Conservation (phyloP, 2,329 filamentous ascomycete genomes). For the Dothidotthia symphoricarpi region DNA sequence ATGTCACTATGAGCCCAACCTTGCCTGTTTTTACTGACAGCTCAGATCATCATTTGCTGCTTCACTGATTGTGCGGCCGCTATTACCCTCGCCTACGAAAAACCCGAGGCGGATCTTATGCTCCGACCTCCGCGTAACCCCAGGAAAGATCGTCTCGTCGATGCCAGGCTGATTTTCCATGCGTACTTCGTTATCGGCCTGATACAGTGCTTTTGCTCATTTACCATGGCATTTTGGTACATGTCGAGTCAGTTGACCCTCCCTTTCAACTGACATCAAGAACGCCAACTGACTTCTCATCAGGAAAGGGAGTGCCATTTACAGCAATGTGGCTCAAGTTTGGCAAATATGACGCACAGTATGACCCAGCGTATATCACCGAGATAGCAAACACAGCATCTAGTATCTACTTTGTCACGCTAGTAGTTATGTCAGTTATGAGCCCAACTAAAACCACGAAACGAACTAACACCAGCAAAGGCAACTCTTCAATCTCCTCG, state of each 20-base stretch:
- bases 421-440: conserved; percentile 72
- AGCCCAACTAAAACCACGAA: too few relatives aligned
- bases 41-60: conserved; percentile 51
- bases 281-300: background rate
- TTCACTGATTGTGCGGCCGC: conserved; percentile 68
- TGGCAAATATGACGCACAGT: conserved; percentile 26
- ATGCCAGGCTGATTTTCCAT: conserved; percentile 70
- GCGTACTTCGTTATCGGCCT: conserved; percentile 71
- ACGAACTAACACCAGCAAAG: conserved; percentile 32
- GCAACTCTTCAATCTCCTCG: conserved; percentile 75
- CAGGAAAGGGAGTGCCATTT: conserved; percentile 61
- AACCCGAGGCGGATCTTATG: conserved; percentile 73
- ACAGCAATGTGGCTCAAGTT: conserved; percentile 62
- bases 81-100: conserved; percentile 72
- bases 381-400: conserved; percentile 62
- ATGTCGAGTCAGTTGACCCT: conserved; percentile 22
- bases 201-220: conserved; percentile 42
- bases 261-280: background rate
- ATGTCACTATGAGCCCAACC: background rate
- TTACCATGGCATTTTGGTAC: conserved; percentile 50
- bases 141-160: conserved; percentile 69
- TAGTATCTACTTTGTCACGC: conserved; percentile 75
- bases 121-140: conserved; percentile 66
- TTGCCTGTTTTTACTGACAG: background rate
- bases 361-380: conserved; percentile 31